Evolutionary conservation across 2,329 filamentous ascomycete genomes (phyloP).

Genomic region (Penicillium sp.): DNA sequence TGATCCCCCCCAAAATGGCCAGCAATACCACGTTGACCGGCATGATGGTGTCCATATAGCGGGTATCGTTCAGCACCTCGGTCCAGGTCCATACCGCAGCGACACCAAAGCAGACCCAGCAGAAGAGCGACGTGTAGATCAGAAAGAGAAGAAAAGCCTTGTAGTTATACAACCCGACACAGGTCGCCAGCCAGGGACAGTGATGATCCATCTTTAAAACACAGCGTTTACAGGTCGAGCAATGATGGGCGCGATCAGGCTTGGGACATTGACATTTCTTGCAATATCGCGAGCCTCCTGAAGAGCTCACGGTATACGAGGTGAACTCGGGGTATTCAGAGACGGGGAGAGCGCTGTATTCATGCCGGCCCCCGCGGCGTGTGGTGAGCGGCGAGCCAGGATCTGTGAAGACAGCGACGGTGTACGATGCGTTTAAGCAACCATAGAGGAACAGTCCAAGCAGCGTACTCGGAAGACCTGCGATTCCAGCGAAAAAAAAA

Average conservation of each 20-base stretch:
- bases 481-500: background rate
- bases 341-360: constrained; percentile 77
- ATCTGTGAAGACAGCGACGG: constrained; percentile 83
- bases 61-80: constrained; percentile 66
- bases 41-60: constrained; percentile 69
- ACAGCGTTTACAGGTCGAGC: constrained; percentile 87
- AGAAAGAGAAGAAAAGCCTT: constrained; percentile 93
- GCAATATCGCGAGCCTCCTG: constrained; percentile 81
- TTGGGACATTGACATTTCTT: constrained; percentile 96
- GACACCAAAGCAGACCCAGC: constrained; percentile 72
- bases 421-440: constrained; percentile 83
- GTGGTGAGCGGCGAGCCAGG: constrained; percentile 61
- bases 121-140: constrained; percentile 81
- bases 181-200: constrained; percentile 95
- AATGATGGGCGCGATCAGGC: constrained; percentile 93
- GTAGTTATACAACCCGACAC: constrained; percentile 89
- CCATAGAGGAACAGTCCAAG: constrained; percentile 66
- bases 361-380: constrained; percentile 26
- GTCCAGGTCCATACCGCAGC: constrained; percentile 76
- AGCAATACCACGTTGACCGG: constrained; percentile 89
- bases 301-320: constrained; percentile 86
- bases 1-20: constrained; percentile 80
- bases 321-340: constrained; percentile 58
- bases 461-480: constrained; percentile 47
- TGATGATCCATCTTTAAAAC: constrained; percentile 99